Conservation (phyloP, 345 rosid genomes). For the Eucalyptus shirleyi region DNA sequence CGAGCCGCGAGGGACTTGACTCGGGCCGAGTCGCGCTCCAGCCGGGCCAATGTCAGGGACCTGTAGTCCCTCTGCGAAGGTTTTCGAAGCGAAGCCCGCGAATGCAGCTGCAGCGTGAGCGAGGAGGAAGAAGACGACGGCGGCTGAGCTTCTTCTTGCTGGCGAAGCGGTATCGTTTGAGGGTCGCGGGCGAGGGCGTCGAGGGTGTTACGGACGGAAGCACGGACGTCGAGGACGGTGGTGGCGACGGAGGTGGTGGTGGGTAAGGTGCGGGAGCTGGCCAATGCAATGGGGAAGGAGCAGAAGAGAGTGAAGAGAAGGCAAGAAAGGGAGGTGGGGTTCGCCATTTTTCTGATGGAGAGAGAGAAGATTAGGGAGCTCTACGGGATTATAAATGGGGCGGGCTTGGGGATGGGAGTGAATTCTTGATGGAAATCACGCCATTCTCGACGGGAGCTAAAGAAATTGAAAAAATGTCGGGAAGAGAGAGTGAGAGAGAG, state of each 20-base stretch:
- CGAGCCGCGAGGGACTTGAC: slow-evolving; percentile 40
- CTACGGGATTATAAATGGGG: background rate
- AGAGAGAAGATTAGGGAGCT: background rate
- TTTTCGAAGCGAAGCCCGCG: slow-evolving; percentile 29
- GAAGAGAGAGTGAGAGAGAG: background rate
- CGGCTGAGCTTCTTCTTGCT: background rate
- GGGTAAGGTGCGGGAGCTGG: background rate
- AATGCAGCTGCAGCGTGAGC: slow-evolving; percentile 29
- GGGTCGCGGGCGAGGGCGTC: background rate
- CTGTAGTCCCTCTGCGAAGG: slow-evolving; percentile 40
- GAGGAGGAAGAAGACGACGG: slow-evolving; percentile 6
- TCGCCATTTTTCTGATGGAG: background rate
- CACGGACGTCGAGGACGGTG: background rate
- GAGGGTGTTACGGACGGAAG: background rate
- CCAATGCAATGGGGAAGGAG: background rate
- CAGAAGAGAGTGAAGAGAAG: background rate
- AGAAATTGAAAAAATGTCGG: background rate
- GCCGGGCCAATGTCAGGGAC: slow-evolving; percentile 48
- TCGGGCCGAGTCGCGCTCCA: slow-evolving; percentile 62
- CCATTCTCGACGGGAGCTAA: background rate
- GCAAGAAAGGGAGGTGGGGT: background rate
- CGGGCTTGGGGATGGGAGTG: background rate
- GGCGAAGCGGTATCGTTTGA: background rate
- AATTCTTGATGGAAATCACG: background rate
- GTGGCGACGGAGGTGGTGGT: background rate